A percentile compares a stretch with the other conserved stretches of the same genome.
Evolutionary conservation across 495 filamentous ascomycete species (phyloP).

Genomic region (Penicillium dipodomyicola): DNA sequence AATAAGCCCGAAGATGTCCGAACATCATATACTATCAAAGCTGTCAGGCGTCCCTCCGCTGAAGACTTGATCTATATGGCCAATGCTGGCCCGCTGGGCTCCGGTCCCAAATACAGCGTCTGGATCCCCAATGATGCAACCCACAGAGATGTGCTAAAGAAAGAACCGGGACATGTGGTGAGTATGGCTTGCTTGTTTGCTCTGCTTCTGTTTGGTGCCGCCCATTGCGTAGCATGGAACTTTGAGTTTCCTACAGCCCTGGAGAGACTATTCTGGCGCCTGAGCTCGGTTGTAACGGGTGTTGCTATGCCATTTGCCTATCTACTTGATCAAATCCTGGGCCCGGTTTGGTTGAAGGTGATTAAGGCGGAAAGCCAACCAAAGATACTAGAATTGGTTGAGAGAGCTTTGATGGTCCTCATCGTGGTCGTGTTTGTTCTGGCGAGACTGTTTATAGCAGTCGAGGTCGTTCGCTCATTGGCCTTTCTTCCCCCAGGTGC

Average conservation of each 20-base stretch:
- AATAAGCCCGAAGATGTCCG: not conserved
- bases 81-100: not conserved
- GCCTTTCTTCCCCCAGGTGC: not conserved
- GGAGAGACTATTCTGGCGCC: slow-evolving; percentile 3
- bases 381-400: not conserved
- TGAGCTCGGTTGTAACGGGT: not conserved
- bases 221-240: slow-evolving; percentile 6
- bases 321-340: not conserved
- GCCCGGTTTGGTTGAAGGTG: not conserved
- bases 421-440: not conserved
- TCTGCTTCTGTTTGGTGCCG: not conserved
- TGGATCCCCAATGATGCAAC: not conserved
- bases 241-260: slow-evolving; percentile 1
- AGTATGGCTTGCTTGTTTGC: not conserved
- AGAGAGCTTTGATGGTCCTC: not conserved
- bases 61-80: slow-evolving; percentile 1
- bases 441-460: slow-evolving; percentile 1
- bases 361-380: not conserved
- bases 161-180: not conserved
- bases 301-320: not conserved
- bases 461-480: slow-evolving; percentile 3
- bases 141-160: not conserved
- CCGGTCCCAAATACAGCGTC: not conserved
- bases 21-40: slow-evolving; percentile 2
- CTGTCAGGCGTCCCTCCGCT: not conserved